Conservation (phyloP, 2,329 filamentous ascomycete species). For the Cladosporium sp. region DNA sequence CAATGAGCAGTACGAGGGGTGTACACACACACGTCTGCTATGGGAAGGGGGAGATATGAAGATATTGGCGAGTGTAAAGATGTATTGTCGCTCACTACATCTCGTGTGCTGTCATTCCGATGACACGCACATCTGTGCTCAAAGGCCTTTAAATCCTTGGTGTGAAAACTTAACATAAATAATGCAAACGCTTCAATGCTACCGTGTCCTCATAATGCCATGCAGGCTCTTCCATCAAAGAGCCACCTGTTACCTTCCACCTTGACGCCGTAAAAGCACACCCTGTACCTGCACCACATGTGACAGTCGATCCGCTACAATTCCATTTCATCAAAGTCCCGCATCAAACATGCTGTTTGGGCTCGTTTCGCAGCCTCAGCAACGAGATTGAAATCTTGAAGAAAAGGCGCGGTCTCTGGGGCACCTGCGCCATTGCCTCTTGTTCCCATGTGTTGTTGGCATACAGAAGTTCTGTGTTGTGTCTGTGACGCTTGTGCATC, state of each 20-base stretch:
- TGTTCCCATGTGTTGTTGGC: slow-evolving; percentile 25
- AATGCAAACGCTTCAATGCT: slow-evolving; percentile 1
- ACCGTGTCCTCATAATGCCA: not conserved
- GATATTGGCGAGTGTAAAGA: too few species aligned
- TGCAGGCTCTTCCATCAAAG: not conserved
- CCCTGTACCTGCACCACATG: not conserved
- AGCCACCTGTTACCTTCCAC: not conserved
- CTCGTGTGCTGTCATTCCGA: not conserved
- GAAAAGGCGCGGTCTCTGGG: slow-evolving; percentile 56
- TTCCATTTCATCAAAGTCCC: slow-evolving; percentile 74
- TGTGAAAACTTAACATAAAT: not conserved
- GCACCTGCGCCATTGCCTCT: slow-evolving; percentile 27
- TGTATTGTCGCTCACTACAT: too few species aligned
- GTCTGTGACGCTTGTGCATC: slow-evolving; percentile 28
- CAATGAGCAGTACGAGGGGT: too few species aligned
- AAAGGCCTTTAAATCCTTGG: too few species aligned
- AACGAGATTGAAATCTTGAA: slow-evolving; percentile 78
- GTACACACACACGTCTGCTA: too few species aligned
- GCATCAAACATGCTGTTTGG: slow-evolving; percentile 82
- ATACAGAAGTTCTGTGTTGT: slow-evolving; percentile 18
- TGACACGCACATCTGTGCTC: not conserved
- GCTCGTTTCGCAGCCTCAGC: slow-evolving; percentile 91
- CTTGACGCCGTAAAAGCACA: not conserved
- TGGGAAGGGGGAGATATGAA: too few species aligned
- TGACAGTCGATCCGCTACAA: slow-evolving; percentile 8